Evolutionary conservation across 163 green algal genomes (phyloP).

Genomic region (Scenedesmus sp.): DNA sequence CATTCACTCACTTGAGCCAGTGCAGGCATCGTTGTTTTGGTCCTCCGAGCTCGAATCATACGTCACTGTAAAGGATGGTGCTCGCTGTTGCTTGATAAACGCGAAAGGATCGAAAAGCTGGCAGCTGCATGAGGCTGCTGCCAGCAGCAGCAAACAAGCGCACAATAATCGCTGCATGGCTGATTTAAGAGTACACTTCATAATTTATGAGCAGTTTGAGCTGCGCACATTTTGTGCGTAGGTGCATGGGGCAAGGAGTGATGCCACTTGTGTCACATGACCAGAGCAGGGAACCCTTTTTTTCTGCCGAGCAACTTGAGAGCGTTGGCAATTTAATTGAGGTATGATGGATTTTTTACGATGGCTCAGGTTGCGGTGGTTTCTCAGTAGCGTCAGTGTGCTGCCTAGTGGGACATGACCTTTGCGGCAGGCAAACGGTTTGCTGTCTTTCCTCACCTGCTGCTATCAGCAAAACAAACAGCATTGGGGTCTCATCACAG

Average conservation of each 20-base stretch:
- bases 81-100: background rate
- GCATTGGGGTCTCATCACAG: too few species aligned
- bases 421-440: too few species aligned
- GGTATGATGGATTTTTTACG: too few species aligned
- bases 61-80: slow-evolving; percentile 24
- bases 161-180: background rate
- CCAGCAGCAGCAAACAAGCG: background rate
- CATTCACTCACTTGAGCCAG: slow-evolving; percentile 35
- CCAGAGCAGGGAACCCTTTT: too few species aligned
- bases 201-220: too few species aligned
- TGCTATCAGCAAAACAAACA: too few species aligned
- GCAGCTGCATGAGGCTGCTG: slow-evolving; percentile 28
- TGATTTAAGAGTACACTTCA: background rate
- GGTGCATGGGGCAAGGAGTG: background rate
- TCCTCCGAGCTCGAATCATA: slow-evolving; percentile 3
- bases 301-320: too few species aligned
- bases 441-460: too few species aligned
- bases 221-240: background rate
- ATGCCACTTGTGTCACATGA: background rate
- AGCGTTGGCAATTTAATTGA: too few species aligned
- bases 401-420: too few species aligned
- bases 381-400: too few species aligned
- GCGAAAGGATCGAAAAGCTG: slow-evolving; percentile 36
- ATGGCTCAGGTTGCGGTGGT: too few species aligned
- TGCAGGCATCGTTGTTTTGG: slow-evolving; percentile 45